Evolutionary conservation across 1,284 basidiomycete species (phyloP), one percentile per base, ranked within the genome.

Genomic region (Fomitopsis betulina): DNA sequence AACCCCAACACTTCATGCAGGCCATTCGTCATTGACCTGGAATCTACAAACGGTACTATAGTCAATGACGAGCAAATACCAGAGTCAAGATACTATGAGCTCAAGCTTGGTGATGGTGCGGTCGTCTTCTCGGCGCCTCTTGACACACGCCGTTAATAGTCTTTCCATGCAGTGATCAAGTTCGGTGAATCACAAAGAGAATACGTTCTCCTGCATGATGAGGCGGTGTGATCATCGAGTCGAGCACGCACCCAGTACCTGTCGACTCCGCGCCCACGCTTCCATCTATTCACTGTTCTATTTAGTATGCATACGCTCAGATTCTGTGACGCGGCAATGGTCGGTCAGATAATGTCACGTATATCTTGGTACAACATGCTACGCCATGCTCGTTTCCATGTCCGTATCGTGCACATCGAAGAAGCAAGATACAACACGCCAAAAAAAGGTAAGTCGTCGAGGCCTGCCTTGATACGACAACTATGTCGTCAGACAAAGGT

Each of bases 1-100:
- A n/a, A 5, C n/a, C 37, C 57, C 57, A 56, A 62, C 40, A 53
- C 42, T 39, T 30, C 45, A 30, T 63, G 39, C 63, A 94, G 95
- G 69, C 95, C 97, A 2, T 98, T 94, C 71, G 84, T 98, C 54
- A 96, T 98, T 62, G 96, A 99, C 72, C 84, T 99, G 8, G 96
- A 99, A 63, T 96, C 94, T 10, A 97, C 96, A 1, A 99, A 99
- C 68, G 89, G 93, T 3, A 98, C 95, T 0, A 81, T 84, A 59
- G 96, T 99, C 53, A 99, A 99, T 68, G 91, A 88, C 58, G 82
- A 89, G 66, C 77, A 83, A 57, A 89, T 99, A 55, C 96, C 96
- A 0, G 78, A 85, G 2, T 89, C 94, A 15, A 79, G 96, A 57
- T 98, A 92, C 73, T 98, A 93, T 69, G 97, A 99, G 73, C 77